These are phyloP conservation scores for Creolimax fragrantissima DNA, from an alignment of 78 protist species.

Conservation along the genomic window DNA sequence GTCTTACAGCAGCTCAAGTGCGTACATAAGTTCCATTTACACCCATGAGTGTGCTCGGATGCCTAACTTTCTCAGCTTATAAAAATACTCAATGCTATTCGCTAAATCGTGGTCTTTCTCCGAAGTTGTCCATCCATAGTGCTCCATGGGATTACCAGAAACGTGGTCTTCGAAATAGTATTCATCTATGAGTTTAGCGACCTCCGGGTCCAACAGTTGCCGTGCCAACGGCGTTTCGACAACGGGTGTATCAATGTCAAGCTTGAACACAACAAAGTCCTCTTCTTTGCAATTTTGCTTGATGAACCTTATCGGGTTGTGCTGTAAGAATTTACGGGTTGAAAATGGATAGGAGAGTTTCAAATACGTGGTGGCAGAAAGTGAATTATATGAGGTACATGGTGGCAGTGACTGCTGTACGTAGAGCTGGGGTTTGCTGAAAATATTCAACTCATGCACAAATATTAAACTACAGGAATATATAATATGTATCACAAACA, in stretches of 20 bases:
- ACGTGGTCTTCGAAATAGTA: neutral
- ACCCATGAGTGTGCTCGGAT: neutral
- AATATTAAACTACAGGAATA: too few relatives aligned
- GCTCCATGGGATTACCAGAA: neutral
- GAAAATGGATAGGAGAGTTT: too few relatives aligned
- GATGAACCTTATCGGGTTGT: neutral
- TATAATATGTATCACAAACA: too few relatives aligned
- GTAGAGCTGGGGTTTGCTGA: too few relatives aligned
- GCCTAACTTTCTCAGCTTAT: neutral
- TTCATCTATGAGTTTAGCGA: neutral
- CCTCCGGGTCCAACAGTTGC: neutral
- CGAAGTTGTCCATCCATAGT: neutral
- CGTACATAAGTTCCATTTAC: neutral
- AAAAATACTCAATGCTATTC: neutral
- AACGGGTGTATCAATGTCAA: neutral
- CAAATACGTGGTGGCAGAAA: too few relatives aligned
- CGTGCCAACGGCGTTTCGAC: neutral
- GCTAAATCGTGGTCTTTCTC: neutral
- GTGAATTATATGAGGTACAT: too few relatives aligned
- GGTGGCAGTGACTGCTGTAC: too few relatives aligned
- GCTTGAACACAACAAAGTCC: neutral
- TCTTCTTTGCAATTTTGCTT: neutral
- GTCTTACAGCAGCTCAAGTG: too few relatives aligned
- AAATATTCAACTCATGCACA: too few relatives aligned
- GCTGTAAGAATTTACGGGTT: too few relatives aligned